Evolutionary conservation across 1,139 yeast genomes (phyloP).

Genomic region (Zygosaccharomyces sapae): DNA sequence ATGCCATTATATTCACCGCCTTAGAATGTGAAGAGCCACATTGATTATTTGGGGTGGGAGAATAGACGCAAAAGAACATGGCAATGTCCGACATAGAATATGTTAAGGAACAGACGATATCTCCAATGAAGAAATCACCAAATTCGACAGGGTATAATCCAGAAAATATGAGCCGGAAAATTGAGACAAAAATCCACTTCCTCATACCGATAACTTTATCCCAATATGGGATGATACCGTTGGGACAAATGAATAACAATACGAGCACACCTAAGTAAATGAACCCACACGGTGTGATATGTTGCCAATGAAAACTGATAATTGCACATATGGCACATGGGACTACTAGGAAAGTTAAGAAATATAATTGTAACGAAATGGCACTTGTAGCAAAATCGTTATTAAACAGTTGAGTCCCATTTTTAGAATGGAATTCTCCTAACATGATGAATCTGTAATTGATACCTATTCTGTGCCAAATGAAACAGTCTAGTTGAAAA

Average conservation of each 20-base stretch:
- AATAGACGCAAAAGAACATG: constrained; percentile 78
- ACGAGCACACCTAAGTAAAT: constrained; percentile 49
- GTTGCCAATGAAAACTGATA: constrained; percentile 70
- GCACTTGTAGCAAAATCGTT: constrained; percentile 37
- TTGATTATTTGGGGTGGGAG: constrained; percentile 40
- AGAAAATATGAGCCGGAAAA: constrained; percentile 69
- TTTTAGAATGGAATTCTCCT: constrained; percentile 67
- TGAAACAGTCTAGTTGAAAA: constrained; percentile 63
- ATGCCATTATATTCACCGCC: constrained; percentile 73
- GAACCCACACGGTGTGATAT: constrained; percentile 79
- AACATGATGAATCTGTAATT: constrained; percentile 84
- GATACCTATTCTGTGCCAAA: constrained; percentile 71
- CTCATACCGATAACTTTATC: constrained; percentile 33
- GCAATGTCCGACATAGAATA: constrained; percentile 84
- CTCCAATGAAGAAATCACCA: constrained; percentile 89
- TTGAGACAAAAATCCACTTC: constrained; percentile 68
- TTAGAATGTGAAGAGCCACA: constrained; percentile 82
- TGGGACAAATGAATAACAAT: constrained; percentile 57
- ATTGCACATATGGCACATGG: constrained; percentile 59
- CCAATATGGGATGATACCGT: constrained; percentile 31
- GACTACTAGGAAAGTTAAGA: constrained; percentile 59
- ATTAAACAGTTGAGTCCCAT: constrained; percentile 42
- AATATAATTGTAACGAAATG: constrained; percentile 40
- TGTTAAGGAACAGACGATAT: constrained; percentile 79
- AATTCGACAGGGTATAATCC: constrained; percentile 95